Conservation (phyloP, 179 eudicot genomes). For the Beta macrorhiza region DNA sequence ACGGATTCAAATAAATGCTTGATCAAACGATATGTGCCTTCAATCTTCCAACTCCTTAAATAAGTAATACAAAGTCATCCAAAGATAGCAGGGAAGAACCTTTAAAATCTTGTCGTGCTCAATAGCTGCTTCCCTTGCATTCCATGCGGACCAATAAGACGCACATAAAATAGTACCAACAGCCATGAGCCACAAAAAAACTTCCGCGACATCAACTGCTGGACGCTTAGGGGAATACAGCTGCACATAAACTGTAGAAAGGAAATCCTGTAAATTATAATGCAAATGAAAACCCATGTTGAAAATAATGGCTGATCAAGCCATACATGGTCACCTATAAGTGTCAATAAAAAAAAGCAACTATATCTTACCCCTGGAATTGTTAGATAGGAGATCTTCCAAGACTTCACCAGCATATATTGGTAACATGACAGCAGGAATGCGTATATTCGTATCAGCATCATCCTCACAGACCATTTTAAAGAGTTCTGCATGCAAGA, state of each 20-base stretch:
- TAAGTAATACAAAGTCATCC: background rate
- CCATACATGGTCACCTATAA: slow-evolving; percentile 6
- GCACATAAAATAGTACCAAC: slow-evolving; percentile 89
- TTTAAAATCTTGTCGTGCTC: slow-evolving; percentile 82
- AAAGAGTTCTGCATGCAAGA: slow-evolving; percentile 67
- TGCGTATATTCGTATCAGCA: slow-evolving; percentile 57
- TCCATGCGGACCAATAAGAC: slow-evolving; percentile 99
- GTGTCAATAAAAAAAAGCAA: background rate
- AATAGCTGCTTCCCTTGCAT: slow-evolving; percentile 80
- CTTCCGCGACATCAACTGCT: slow-evolving; percentile 89
- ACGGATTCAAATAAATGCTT: background rate
- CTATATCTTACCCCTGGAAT: slow-evolving; percentile 54
- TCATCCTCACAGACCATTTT: slow-evolving; percentile 97
- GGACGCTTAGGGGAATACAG: slow-evolving; percentile 92
- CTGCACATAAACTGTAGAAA: slow-evolving; percentile 86
- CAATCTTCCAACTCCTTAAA: slow-evolving; percentile 1
- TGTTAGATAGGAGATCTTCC: slow-evolving; percentile 48
- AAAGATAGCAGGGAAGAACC: slow-evolving; percentile 38
- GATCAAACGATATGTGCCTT: background rate
- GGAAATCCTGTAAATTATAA: slow-evolving; percentile 39
- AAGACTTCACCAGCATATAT: slow-evolving; percentile 68
- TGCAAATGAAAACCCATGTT: slow-evolving; percentile 35
- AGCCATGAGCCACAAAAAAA: slow-evolving; percentile 97
- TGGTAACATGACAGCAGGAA: slow-evolving; percentile 94
- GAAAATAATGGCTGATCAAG: background rate